phyloP scores from a whole-genome alignment of 352 stramenopile species.

The Phytopythium oedochilum region DNA sequence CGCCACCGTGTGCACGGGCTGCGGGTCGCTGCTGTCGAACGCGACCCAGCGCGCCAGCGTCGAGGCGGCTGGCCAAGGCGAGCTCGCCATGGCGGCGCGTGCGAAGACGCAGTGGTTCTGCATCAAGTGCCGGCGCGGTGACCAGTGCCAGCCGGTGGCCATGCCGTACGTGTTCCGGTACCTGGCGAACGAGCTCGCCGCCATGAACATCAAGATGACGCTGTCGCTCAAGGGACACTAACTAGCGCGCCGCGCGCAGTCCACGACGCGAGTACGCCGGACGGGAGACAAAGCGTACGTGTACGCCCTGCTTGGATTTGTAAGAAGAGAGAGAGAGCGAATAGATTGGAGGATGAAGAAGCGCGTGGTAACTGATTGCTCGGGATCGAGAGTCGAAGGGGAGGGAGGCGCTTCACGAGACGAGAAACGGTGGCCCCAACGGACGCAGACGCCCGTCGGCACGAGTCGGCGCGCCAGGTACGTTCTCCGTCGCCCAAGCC shows the following conservation, averaged over 20 bases:
- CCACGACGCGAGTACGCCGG: too few relatives aligned
- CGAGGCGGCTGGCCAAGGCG: conserved; percentile 75
- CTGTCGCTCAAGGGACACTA: conserved; percentile 75
- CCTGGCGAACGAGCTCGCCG: conserved; percentile 98
- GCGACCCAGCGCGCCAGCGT: conserved; percentile 80
- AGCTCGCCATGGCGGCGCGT: conserved; percentile 87
- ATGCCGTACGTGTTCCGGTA: conserved; percentile 99
- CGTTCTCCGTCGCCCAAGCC: neutral
- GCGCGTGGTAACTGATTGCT: neutral
- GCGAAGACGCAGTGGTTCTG: conserved; percentile 84
- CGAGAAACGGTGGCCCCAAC: neutral
- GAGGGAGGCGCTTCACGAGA: neutral
- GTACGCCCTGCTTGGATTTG: conserved; percentile 1
- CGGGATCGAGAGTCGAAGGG: neutral
- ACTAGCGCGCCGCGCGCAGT: neutral
- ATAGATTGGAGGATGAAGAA: neutral
- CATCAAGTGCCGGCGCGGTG: conserved; percentile 83
- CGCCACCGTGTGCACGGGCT: conserved; percentile 94
- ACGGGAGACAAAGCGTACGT: neutral
- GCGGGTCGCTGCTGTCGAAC: conserved; percentile 85
- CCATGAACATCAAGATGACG: conserved; percentile 99
- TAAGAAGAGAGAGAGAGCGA: neutral
- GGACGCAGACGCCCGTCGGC: neutral
- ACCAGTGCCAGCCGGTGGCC: conserved; percentile 90
- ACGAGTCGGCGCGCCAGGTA: neutral